These are phyloP conservation scores for Silene vulgaris DNA, from an alignment of 179 eudicot genomes.

Conservation along the genomic window DNA sequence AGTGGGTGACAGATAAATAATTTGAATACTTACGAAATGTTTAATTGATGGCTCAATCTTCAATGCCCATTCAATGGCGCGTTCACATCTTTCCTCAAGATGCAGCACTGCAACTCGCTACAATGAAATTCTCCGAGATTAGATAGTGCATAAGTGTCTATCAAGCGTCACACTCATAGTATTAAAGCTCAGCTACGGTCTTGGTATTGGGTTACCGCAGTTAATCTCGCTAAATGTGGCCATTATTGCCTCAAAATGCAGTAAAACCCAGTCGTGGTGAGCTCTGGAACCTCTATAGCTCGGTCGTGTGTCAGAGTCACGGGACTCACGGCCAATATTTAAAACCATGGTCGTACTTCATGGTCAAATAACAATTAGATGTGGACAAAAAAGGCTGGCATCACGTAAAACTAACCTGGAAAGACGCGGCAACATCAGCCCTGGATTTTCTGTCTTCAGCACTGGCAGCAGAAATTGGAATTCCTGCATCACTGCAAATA, in stretches of 20 bases:
- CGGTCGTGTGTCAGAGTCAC: no score
- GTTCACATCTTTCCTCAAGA: constrained; percentile 83
- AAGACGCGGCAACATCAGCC: constrained; percentile 93
- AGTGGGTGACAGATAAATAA: constrained; percentile 10
- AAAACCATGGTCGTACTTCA: no score
- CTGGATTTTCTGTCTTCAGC: constrained; percentile 65
- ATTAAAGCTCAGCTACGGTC: no score
- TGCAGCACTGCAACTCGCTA: constrained; percentile 93
- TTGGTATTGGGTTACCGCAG: no score
- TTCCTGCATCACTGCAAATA: constrained; percentile 54
- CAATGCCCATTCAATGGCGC: constrained; percentile 94
- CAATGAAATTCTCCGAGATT: constrained; percentile 15
- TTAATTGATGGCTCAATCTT: constrained; percentile 78
- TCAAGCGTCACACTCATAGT: not conserved
- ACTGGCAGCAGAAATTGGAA: constrained; percentile 67
- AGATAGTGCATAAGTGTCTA: not conserved
- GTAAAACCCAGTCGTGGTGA: no score
- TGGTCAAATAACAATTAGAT: not conserved
- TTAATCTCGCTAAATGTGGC: no score
- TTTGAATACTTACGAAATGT: constrained; percentile 45
- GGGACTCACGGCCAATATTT: no score
- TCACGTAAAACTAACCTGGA: constrained; percentile 53
- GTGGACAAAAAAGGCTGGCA: not conserved
- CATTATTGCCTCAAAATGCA: no score
- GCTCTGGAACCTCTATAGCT: no score